Evolutionary conservation across 2,329 filamentous ascomycete genomes (phyloP), one percentile per base, ranked within the genome.

Genomic region (Cytospora mali): DNA sequence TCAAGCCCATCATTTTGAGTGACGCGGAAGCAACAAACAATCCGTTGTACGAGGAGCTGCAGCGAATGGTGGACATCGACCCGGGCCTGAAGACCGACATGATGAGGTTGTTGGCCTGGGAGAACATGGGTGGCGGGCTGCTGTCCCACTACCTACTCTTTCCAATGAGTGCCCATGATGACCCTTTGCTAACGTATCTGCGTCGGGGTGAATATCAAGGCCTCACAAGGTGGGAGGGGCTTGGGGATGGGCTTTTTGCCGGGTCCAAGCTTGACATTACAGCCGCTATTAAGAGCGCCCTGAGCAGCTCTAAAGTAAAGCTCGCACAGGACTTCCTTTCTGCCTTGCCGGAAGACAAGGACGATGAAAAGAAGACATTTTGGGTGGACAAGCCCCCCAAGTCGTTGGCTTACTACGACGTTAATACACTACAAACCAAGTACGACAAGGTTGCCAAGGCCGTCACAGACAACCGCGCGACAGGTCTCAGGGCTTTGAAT

Each of bases 91-190:
- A 89, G 73, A 79, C 77, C 16, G 91, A 96, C 66, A 71, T 97
- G 33, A 88, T 91, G 80, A 83, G 90, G 67, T 97, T 93, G 93
- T 78, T 97, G 65, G 94, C 94, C 0, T 99, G 94, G 93, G 92
- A 92, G 59, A 88, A 89, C 64, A 95, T 97, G 91, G 89, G 89
- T 14, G 89, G 88, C 21, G 95, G 95, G 1, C 77, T 98, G 39
- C 81, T 98, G 54, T 83, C 89, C 18, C 88, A 94, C 72, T 89
- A 89, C 76, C 83, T 90, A n/a, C 83, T 92, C 28, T 82, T 97
- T 57, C 95, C 95, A 4, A 97, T 97, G 90, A 91, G 85, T 0
- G 74, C 85, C 21, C 85, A 87, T 68, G 86, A 93, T 64, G 91
- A 97, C 71, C 75, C 84, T 2, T 80, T 94, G 62, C 78, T 98